Percentiles rank a stretch among this genome's conserved stretches.
Evolutionary conservation across 768 basidiomycete genomes (phyloP).

Genomic region (Leccinum fibrillosum): DNA sequence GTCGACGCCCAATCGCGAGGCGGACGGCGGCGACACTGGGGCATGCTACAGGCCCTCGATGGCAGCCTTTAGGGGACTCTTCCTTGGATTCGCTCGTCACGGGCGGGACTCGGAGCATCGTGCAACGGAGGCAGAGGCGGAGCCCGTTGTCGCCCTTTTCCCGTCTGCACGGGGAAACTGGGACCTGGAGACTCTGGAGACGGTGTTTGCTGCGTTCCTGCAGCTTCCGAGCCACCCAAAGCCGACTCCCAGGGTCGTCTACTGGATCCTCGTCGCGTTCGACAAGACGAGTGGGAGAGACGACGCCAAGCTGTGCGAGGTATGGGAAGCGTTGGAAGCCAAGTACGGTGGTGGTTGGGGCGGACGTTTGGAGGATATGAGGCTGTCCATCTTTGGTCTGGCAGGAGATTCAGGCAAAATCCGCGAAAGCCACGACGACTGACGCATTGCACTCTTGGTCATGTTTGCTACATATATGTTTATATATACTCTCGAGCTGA

Average conservation of each 20-base stretch:
- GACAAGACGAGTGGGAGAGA: conserved; percentile 57
- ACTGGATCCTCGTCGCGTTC: conserved; percentile 69
- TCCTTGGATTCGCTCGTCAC: conserved; percentile 70
- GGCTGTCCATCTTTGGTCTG: conserved; percentile 35
- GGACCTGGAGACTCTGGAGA: conserved; percentile 54
- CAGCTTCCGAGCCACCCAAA: conserved; percentile 43
- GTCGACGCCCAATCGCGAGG: conserved; percentile 39
- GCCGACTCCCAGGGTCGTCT: conserved; percentile 48
- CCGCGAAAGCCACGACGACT: neutral
- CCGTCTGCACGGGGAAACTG: conserved; percentile 34
- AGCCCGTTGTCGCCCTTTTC: conserved; percentile 3
- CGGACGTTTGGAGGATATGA: conserved; percentile 43
- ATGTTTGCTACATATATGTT: neutral
- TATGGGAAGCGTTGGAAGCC: conserved; percentile 55
- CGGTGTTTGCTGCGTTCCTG: conserved; percentile 62
- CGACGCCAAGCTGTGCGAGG: conserved; percentile 44
- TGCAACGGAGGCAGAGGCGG: neutral
- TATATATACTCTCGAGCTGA: neutral
- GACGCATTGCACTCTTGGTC: neutral
- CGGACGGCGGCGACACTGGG: conserved; percentile 22
- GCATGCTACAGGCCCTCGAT: conserved; percentile 42
- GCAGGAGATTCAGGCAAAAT: neutral
- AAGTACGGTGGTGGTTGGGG: conserved; percentile 49
- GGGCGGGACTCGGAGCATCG: conserved; percentile 32
- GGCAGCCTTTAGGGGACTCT: conserved; percentile 64